phyloP scores from a whole-genome alignment of 129 eudicot species.

The Chrysanthemum lavandulifolium region DNA sequence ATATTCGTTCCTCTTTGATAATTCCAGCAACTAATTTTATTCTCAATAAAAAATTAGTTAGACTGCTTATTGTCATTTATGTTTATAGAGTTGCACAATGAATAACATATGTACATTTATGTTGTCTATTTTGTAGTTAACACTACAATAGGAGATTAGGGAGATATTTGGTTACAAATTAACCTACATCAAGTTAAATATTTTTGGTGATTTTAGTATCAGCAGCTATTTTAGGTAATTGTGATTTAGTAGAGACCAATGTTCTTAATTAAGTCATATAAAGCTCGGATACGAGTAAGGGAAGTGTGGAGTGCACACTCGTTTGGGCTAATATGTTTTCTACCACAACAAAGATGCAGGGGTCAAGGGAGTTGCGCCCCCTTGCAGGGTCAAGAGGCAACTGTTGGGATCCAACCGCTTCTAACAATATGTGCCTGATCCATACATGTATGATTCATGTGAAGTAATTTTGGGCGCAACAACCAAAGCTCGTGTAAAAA shows the following conservation, averaged over 20 bases:
- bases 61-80: background rate
- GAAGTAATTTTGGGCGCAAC: background rate
- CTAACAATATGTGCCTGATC: background rate
- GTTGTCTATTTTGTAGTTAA: background rate
- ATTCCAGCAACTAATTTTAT: background rate
- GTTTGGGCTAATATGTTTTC: no score
- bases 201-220: background rate
- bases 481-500: background rate
- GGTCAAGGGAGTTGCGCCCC: no score
- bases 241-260: no score
- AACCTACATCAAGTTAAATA: background rate
- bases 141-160: constrained; percentile 1
- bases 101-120: background rate
- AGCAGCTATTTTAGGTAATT: no score
- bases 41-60: no score
- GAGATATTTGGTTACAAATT: background rate
- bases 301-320: no score
- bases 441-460: background rate
- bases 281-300: no score
- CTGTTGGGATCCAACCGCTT: no score
- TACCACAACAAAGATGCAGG: no score
- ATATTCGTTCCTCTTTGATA: background rate
- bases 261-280: no score
- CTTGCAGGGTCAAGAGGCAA: no score
- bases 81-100: background rate